phyloP scores from a whole-genome alignment of 139 green algal species.

The Mychonastes homosphaera region DNA sequence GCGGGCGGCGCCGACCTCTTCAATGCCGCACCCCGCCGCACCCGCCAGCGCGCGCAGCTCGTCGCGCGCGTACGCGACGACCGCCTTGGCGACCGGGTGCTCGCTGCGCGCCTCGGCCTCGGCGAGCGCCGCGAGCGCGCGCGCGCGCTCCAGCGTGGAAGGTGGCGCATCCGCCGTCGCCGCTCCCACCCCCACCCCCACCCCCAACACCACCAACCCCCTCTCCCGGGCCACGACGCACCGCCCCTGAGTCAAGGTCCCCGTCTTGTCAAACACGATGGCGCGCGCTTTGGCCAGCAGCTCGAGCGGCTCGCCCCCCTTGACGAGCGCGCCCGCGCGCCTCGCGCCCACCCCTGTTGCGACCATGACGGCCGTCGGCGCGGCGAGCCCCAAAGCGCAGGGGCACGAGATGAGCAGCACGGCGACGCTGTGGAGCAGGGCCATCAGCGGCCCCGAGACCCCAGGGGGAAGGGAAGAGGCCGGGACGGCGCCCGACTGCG shows the following conservation, averaged over 20 bases:
- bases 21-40: too few relatives aligned
- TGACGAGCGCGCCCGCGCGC: constrained; percentile 73
- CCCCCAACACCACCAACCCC: too few relatives aligned
- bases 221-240: too few relatives aligned
- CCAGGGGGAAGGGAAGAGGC: constrained; percentile 59
- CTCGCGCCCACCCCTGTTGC: constrained; percentile 57
- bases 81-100: constrained; percentile 60
- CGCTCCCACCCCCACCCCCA: neutral
- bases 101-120: constrained; percentile 62
- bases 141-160: neutral
- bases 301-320: constrained; percentile 61
- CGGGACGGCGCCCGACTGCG: too few relatives aligned
- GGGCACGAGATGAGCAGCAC: constrained; percentile 89
- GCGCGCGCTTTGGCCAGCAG: too few relatives aligned
- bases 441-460: constrained; percentile 62
- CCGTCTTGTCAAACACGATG: constrained; percentile 95
- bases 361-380: constrained; percentile 85
- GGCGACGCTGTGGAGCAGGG: constrained; percentile 56
- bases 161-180: neutral
- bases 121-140: constrained; percentile 41
- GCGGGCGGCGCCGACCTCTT: too few relatives aligned
- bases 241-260: constrained; percentile 82
- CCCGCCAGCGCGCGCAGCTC: neutral
- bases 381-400: constrained; percentile 76
- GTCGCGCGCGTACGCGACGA: constrained; percentile 32